phyloP scores from a whole-genome alignment of 192 early-diverging fungal genomes.

The Backusella parvicylindrica region DNA sequence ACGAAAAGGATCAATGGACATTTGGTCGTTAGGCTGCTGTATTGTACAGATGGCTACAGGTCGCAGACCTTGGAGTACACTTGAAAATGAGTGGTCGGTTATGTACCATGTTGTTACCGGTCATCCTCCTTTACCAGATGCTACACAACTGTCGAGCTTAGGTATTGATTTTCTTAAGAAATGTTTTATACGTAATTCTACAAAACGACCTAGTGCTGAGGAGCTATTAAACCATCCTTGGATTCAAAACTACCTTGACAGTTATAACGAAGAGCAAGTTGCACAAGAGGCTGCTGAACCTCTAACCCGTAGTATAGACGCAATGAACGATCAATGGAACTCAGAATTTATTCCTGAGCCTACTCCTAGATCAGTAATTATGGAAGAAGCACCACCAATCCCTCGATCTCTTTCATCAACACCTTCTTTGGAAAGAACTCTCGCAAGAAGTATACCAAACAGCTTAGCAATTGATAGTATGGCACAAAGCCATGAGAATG shows the following conservation, averaged over 20 bases:
- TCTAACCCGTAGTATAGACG: background rate
- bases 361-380: background rate
- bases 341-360: background rate
- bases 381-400: background rate
- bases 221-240: slow-evolving; percentile 75
- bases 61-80: slow-evolving; percentile 78
- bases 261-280: background rate
- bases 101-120: slow-evolving; percentile 87
- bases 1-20: slow-evolving; percentile 81
- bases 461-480: slow-evolving; percentile 21
- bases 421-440: background rate
- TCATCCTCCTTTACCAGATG: slow-evolving; percentile 73
- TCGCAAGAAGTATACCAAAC: slow-evolving; percentile 19
- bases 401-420: background rate
- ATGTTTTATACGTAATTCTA: slow-evolving; percentile 74
- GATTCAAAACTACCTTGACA: slow-evolving; percentile 47
- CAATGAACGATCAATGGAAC: background rate
- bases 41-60: slow-evolving; percentile 91
- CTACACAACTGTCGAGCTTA: slow-evolving; percentile 56
- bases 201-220: slow-evolving; percentile 65
- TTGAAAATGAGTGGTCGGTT: slow-evolving; percentile 94
- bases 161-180: slow-evolving; percentile 74
- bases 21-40: slow-evolving; percentile 91
- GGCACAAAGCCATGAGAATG: slow-evolving; percentile 6
- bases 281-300: background rate